Percentiles rank a stretch among this genome's conserved stretches.
phyloP scores from a whole-genome alignment of 139 green algal species.

The Chlorella sp. region DNA sequence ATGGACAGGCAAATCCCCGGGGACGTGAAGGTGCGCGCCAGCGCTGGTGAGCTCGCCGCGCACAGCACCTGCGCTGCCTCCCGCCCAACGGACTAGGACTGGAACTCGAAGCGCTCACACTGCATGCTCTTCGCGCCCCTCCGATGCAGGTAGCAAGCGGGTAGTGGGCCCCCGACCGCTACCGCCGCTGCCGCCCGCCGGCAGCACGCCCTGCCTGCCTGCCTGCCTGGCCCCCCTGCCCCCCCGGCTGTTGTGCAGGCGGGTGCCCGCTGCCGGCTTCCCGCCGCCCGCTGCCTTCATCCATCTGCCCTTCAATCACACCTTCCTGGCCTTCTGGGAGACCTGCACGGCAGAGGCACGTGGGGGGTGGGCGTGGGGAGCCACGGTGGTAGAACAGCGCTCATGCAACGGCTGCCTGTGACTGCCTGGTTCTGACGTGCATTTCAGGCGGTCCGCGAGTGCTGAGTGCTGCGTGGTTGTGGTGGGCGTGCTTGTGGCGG shows the following conservation, averaged over 20 bases:
- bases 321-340: conserved; percentile 18
- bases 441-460: too few species aligned
- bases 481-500: too few species aligned
- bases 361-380: too few species aligned
- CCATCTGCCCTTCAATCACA: conserved; percentile 24
- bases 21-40: background rate
- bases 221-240: background rate
- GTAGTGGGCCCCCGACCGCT: background rate
- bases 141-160: conserved; percentile 1
- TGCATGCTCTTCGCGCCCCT: background rate
- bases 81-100: background rate
- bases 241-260: background rate
- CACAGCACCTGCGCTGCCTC: background rate
- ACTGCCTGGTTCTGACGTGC: too few species aligned
- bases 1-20: background rate
- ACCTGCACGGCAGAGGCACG: background rate
- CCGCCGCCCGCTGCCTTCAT: background rate
- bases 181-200: background rate
- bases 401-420: too few species aligned
- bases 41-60: background rate
- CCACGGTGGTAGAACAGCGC: too few species aligned
- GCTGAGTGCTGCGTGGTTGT: too few species aligned
- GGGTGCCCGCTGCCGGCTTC: background rate
- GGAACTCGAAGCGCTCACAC: background rate
- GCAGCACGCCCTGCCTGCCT: background rate